Evolutionary conservation across 176 grass and related monocot genomes (phyloP), one percentile per base, ranked within the genome.

Genomic region (Lolium rigidum): DNA sequence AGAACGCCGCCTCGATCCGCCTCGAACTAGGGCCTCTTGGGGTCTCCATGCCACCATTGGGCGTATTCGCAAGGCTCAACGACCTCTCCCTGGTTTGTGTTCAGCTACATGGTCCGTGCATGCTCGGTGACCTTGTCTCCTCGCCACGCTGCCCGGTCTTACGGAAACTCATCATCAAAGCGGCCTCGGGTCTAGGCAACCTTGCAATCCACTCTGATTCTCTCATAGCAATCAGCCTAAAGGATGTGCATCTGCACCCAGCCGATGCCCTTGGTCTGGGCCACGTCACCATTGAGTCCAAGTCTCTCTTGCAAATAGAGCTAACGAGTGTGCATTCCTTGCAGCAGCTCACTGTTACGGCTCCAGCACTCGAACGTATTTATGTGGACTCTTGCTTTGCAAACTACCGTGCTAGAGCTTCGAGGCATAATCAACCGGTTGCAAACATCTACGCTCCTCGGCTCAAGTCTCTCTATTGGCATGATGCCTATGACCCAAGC

Each of bases 31-130:
- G 78, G 14, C 50, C 25, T 10, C 35, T 64, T 0, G 14, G 14
- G 14, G 44, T 87, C 69, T 14, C 31, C 28, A 15, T 81, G 57
- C 85, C 78, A 4, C 22, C 57, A 4, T 39, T 20, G 15, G 57
- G 85, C 47, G 12, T 5, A 2, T 87, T 87, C 57, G 6, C 56
- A 9, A 2, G 31, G 13, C 78, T 87, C 85, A 74, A 28, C 44
- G 8, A 44, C 0, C 85, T 87, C n/a, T 9, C 1, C 10, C 69
- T 75, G 28, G 0, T 1, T 0, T 0, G 4, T 14, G 9, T 87
- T 56, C 43, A 20, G 13, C 35, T 81, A n/a, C 28, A 28, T 2
- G 20, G 57, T 15, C 47, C 57, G 3, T 74, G 68, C 9, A 35
- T 35, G 43, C 43, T 86, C 9, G 54, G 76, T 13, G 66, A 62